These are phyloP conservation scores for Russula sp. DNA, from an alignment of 768 basidiomycete species.

Conservation along the genomic window DNA sequence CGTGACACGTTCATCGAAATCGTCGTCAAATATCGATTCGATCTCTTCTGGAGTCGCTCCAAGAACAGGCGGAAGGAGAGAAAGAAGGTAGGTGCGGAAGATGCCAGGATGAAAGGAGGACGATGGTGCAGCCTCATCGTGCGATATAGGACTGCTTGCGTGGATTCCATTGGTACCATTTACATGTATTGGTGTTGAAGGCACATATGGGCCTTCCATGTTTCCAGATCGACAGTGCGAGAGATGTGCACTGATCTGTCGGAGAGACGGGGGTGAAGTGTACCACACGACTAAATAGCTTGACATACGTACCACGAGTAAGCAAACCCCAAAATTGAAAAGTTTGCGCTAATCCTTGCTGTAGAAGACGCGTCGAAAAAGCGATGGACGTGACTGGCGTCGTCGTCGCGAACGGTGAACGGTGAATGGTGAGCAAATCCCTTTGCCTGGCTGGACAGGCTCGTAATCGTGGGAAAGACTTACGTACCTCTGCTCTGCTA, in stretches of 20 bases:
- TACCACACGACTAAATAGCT: not conserved
- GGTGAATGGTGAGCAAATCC: not conserved
- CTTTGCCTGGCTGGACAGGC: not conserved
- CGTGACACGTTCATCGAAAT: conserved; percentile 67
- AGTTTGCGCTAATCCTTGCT: not conserved
- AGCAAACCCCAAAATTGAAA: not conserved
- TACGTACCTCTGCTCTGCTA: not conserved
- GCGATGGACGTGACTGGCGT: conserved; percentile 1
- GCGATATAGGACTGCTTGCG: conserved; percentile 17
- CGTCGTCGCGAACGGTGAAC: conserved; percentile 14
- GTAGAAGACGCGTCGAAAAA: conserved; percentile 6
- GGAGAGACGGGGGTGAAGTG: not conserved
- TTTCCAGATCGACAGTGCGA: conserved; percentile 1
- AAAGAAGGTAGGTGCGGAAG: conserved; percentile 63
- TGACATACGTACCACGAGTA: not conserved
- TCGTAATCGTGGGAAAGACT: conserved; percentile 2
- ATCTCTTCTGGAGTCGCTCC: conserved; percentile 63
- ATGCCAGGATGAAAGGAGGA: conserved; percentile 57
- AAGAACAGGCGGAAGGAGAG: conserved; percentile 74
- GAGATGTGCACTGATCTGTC: conserved; percentile 7
- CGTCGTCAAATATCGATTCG: conserved; percentile 57
- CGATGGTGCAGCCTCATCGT: conserved; percentile 33
- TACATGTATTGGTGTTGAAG: conserved; percentile 16
- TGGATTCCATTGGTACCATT: conserved; percentile 20
- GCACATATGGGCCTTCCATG: conserved; percentile 22